Base-by-base conservation (phyloP, 2,329 filamentous ascomycete species). In the Fusarium siculi region DNA sequence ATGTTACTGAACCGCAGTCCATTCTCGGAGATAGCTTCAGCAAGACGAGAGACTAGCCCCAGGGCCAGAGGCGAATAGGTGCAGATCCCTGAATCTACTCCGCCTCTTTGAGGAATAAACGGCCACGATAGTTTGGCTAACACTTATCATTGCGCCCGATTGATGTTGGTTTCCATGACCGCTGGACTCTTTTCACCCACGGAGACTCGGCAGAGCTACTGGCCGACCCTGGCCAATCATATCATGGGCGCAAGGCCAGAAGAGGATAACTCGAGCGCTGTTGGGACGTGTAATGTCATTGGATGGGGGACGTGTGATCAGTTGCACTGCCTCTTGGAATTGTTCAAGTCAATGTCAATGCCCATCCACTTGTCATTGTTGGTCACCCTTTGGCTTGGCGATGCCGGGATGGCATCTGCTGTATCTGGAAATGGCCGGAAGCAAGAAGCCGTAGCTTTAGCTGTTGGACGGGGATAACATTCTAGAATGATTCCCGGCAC, bases 401-500 rank as follows among this genome's bases (percentile, higher is more conserved):
- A 42, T 55, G 50, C 59, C 55, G 50, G 44, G 46, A 68, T 66
- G 39, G 61, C 34, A 71, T 37, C 23, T 39, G 30, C 68, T 71
- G 52, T 44, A 74, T 74, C 52, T 59, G 56, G 71, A 56, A 74
- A 54, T 55, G 47, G 8, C 71, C 71, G 71, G 71, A 36, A 59
- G 23, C 49, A 25, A 50, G 19, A 47, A 65, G 58, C 63, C 70
- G 62, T 40, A 42, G n/a, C 28, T 25, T 19, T 16, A 23, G 56
- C 14, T 63, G 34, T 36, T 43, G 23, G n/a, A 28, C 40, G 56
- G 53, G 30, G 21, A 61, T 59, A 28, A 37, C 34, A 40, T 74
- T 69, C 71, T 72, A 72, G 71, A 74, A 74, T 47, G 50, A 49
- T 74, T 74, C 62, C 40, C 37, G 23, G 54, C 65, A 59, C 39